These are phyloP conservation scores for Trichoderma sp. DNA, from an alignment of 2,329 filamentous ascomycete genomes.

Conservation along the genomic window DNA sequence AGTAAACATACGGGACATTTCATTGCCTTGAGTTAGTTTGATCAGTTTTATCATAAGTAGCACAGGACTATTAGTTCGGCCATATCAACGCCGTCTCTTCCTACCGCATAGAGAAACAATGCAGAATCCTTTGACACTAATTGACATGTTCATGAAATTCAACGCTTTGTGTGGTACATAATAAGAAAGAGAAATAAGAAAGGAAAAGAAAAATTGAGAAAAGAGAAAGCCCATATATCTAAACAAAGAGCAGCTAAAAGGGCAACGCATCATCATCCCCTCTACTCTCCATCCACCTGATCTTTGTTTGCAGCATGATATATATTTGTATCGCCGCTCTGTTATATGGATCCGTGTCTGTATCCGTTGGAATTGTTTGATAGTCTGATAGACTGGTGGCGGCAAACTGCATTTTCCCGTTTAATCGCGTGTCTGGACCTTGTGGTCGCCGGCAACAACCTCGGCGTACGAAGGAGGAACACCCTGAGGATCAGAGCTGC, in stretches of 20 bases:
- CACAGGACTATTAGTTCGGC: background rate
- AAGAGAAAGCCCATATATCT: background rate
- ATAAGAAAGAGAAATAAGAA: background rate
- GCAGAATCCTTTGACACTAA: background rate
- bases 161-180: background rate
- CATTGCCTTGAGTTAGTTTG: background rate
- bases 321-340: background rate
- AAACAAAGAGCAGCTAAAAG: background rate
- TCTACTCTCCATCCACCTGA: background rate
- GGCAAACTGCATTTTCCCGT: background rate
- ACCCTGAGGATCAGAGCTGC: constrained; percentile 31
- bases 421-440: constrained; percentile 64
- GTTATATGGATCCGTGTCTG: background rate
- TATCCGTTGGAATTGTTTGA: background rate
- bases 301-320: background rate
- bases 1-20: constrained; percentile 15
- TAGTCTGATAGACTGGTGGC: background rate
- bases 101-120: background rate
- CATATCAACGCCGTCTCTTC: background rate
- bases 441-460: constrained; percentile 85
- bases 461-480: constrained; percentile 86
- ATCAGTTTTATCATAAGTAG: background rate
- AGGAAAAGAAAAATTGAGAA: background rate
- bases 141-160: background rate
- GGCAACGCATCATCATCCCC: background rate